phyloP scores from a whole-genome alignment of 371 early-diverging fungal species.

The Mucor racemosus region DNA sequence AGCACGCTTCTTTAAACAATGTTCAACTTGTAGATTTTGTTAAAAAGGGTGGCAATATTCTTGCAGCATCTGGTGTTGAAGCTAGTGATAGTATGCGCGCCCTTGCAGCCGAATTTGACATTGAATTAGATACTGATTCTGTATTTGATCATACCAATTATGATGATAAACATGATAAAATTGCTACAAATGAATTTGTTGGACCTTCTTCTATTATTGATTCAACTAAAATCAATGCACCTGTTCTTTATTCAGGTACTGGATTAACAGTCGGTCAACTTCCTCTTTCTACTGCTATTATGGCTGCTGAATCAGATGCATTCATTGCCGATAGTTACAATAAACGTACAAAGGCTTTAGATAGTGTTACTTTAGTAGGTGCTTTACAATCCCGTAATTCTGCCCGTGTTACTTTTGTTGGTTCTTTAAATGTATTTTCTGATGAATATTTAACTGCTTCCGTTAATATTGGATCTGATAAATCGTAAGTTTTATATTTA shows the following conservation, averaged over 20 bases:
- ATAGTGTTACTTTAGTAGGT: slow-evolving; percentile 69
- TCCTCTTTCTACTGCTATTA: slow-evolving; percentile 69
- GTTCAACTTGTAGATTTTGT: slow-evolving; percentile 82
- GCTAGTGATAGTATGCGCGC: slow-evolving; percentile 76
- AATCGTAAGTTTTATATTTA: slow-evolving; percentile 20
- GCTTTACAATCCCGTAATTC: slow-evolving; percentile 89
- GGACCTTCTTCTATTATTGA: slow-evolving; percentile 41
- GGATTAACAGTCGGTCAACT: slow-evolving; percentile 64
- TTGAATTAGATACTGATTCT: slow-evolving; percentile 74
- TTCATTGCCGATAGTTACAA: slow-evolving; percentile 55
- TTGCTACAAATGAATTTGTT: slow-evolving; percentile 36
- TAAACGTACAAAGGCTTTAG: slow-evolving; percentile 20
- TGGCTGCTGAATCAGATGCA: slow-evolving; percentile 67
- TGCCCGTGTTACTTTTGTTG: slow-evolving; percentile 86
- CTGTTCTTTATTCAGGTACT: slow-evolving; percentile 80
- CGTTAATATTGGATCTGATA: slow-evolving; percentile 31
- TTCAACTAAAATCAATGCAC: slow-evolving; percentile 35
- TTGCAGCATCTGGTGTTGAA: slow-evolving; percentile 71
- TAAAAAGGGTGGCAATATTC: slow-evolving; percentile 89
- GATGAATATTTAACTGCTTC: slow-evolving; percentile 49
- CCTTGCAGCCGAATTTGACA: slow-evolving; percentile 85
- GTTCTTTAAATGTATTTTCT: slow-evolving; percentile 82
- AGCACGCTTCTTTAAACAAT: slow-evolving; percentile 55
- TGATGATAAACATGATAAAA: slow-evolving; percentile 46
- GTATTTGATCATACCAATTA: slow-evolving; percentile 76